Percentiles rank a stretch among this genome's conserved stretches.
These are phyloP conservation scores for Monilinia vaccinii-corymbosi DNA, from an alignment of 2,329 filamentous ascomycete genomes.

Conservation along the genomic window DNA sequence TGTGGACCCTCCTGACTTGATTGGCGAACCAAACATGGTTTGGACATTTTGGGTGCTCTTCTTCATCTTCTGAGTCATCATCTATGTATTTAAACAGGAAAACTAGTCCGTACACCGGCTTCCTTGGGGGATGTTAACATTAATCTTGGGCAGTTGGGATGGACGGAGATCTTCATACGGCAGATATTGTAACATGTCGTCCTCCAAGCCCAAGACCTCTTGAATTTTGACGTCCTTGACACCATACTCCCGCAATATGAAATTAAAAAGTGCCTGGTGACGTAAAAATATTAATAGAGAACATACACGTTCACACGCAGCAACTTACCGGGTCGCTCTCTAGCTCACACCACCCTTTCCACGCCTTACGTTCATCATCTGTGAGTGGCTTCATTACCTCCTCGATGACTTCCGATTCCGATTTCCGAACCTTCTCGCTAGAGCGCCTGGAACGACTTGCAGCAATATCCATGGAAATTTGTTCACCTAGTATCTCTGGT, in stretches of 20 bases:
- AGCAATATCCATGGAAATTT: not conserved
- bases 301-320: not conserved
- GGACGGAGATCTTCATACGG: conserved; percentile 39
- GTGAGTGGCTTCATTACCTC: conserved; percentile 37
- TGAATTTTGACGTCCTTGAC: conserved; percentile 64
- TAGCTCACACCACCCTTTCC: conserved; percentile 72
- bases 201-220: conserved; percentile 68
- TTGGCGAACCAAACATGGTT: conserved; percentile 86
- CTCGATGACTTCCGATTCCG: conserved; percentile 6
- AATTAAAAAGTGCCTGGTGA: conserved; percentile 71
- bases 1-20: conserved; percentile 45
- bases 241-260: conserved; percentile 71
- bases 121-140: conserved; percentile 37
- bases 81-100: conserved; percentile 70
- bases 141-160: conserved; percentile 3
- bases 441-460: not conserved
- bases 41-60: conserved; percentile 47
- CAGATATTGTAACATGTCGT: conserved; percentile 51
- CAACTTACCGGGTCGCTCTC: conserved; percentile 74
- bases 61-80: conserved; percentile 37
- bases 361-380: conserved; percentile 46
- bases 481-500: not conserved
- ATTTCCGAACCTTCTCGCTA: not conserved
- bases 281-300: not conserved
- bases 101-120: conserved; percentile 76